phyloP scores from a whole-genome alignment of 495 filamentous ascomycete genomes.

The Rostrohypoxylon terebratum region DNA sequence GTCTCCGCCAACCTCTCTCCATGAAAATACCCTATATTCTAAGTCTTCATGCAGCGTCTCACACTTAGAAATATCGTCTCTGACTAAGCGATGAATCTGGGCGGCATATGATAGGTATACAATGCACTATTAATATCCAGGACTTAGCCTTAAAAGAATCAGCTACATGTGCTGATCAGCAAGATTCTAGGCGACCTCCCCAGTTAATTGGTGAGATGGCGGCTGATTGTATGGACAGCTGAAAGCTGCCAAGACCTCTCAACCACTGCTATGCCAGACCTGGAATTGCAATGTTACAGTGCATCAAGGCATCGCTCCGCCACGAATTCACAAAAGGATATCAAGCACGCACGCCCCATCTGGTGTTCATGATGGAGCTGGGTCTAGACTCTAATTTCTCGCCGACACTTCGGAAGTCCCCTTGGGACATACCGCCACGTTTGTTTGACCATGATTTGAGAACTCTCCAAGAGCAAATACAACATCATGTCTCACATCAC shows the following conservation, averaged over 20 bases:
- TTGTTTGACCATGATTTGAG: not conserved
- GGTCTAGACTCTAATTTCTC: not conserved
- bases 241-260: conserved; percentile 23
- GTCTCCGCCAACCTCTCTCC: not conserved
- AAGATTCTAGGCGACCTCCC: not conserved
- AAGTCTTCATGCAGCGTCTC: not conserved
- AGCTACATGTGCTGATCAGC: conserved; percentile 8
- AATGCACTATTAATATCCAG: not conserved
- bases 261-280: conserved; percentile 13
- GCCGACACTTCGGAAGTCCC: not conserved
- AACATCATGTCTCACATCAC: conserved; percentile 36
- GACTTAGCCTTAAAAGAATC: conserved; percentile 8
- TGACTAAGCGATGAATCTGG: conserved; percentile 20
- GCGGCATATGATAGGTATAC: not conserved
- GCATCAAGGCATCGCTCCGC: conserved; percentile 17
- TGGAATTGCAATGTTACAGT: not conserved
- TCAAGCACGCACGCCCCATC: conserved; percentile 12
- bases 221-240: conserved; percentile 21
- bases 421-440: not conserved
- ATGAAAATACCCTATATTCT: not conserved
- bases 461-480: conserved; percentile 10
- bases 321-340: conserved; percentile 17
- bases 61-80: conserved; percentile 9
- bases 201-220: conserved; percentile 7
- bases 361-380: not conserved